These are phyloP conservation scores for Trametes meyenii DNA, from an alignment of 768 basidiomycete genomes.

Conservation along the genomic window DNA sequence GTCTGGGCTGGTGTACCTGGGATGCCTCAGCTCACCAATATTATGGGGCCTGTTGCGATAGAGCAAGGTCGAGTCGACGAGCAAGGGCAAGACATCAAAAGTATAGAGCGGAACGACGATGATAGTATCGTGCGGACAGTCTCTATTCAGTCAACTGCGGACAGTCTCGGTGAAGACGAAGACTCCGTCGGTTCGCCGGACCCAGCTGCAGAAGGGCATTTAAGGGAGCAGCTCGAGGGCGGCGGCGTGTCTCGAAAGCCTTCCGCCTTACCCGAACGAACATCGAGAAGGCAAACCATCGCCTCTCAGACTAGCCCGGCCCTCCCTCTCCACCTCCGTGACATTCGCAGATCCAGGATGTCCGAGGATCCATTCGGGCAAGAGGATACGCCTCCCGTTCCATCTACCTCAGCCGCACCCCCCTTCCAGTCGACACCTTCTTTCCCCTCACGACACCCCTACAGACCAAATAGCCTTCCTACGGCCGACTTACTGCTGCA, in stretches of 20 bases:
- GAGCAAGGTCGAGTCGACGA: constrained; percentile 86
- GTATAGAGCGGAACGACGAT: constrained; percentile 51
- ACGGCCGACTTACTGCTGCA: constrained; percentile 61
- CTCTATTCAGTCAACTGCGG: constrained; percentile 29
- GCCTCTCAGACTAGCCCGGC: constrained; percentile 76
- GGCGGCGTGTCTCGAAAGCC: not conserved
- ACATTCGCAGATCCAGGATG: constrained; percentile 53
- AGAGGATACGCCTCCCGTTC: constrained; percentile 44
- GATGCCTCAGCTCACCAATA: constrained; percentile 72
- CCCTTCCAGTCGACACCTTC: constrained; percentile 77
- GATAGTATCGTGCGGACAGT: constrained; percentile 37
- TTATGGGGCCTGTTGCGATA: constrained; percentile 81
- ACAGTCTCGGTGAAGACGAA: constrained; percentile 36
- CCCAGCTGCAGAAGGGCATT: constrained; percentile 38
- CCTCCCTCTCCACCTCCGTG: constrained; percentile 63
- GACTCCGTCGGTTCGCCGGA: constrained; percentile 45
- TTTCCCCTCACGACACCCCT: constrained; percentile 52
- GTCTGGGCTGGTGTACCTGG: constrained; percentile 76
- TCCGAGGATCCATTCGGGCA: constrained; percentile 81
- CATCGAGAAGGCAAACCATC: constrained; percentile 47
- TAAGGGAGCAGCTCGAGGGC: not conserved
- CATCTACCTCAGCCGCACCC: constrained; percentile 39
- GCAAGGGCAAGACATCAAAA: constrained; percentile 50
- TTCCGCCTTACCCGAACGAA: not conserved
- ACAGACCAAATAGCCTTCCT: constrained; percentile 47